Base-by-base conservation (phyloP, 108 stramenopile genomes). In the Cyclotella baltica region DNA sequence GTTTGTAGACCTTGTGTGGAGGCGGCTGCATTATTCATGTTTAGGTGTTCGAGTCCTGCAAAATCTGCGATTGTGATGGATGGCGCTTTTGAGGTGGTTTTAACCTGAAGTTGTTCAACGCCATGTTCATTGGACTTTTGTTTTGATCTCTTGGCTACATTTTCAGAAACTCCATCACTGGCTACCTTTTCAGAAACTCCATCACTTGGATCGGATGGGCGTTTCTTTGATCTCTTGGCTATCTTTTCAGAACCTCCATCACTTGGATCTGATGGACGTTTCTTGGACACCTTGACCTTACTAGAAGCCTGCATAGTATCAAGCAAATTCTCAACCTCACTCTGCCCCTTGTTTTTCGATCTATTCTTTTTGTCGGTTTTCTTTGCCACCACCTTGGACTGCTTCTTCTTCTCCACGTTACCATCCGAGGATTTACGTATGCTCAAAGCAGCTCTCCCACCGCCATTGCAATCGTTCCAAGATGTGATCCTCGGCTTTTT, bases 21-120 rank as follows among this genome's bases (percentile, higher is more conserved):
- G 28, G 40, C 33, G 18, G 61, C 85, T 34, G 85, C 85, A 68
- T 85, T 85, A 53, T 62, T n/a, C 2, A 81, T 52, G 36, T 61
- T 43, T 20, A 57, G 34, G 20, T 69, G 46, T 70, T 84, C 83
- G 61, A 82, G 71, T 6, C 70, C 76, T 23, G 40, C 71, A 80
- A 77, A 73, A 40, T 77, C 76, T 62, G 40, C 29, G 18, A 72
- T 53, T 62, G 73, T 46, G 15, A 83, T 43, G 33, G 50, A 11
- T 40, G 64, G 70, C 30, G 36, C 18, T 16, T 35, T 46, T 25
- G 15, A 33, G 16, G 20, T 65, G 52, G 57, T 62, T 23, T 11
- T 20, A 43, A 65, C 46, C 20, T 35, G 62, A 28, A 16, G 18
- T n/a, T n/a, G 10, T 4, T n/a, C 19, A 4, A n/a, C 23, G 31